Evolutionary conservation across 805 yeast species (phyloP), one percentile per base, ranked within the genome.

Genomic region (Yarrowia keelungensis): DNA sequence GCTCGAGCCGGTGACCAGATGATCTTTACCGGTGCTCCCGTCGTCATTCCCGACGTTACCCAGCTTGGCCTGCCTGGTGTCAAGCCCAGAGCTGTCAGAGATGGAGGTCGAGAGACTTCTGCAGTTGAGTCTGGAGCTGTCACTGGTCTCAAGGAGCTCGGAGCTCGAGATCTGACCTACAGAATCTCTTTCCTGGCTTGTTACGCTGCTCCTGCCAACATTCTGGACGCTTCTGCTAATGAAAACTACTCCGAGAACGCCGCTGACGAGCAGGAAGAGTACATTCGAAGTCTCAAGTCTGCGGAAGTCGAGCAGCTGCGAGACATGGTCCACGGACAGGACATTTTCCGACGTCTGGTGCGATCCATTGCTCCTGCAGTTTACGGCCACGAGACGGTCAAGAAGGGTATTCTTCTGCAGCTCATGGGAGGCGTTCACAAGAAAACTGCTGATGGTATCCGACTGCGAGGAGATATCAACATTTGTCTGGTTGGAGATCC

Each of bases 1-100:
- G 98, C 98, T 2, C 95, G 94, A 78, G 98, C 99, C 1, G 99
- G 99, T 72, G 98, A 94, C 79, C 90, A 91, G 77, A 91, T 97
- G 80, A 86, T 87, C 72, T 92, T 95, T 77, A 91, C 97, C 0
- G 99, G 99, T 56, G 89, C 97, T 0, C 95, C 92, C 76, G 92
- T 95, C 70, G 98, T 93, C 9, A 86, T 94, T 22, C 99, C 99
- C 1, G 98, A 94, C 78, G 90, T 95, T 8, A 82, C 97, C 1
- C 99, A 95, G 79, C 82, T 94, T 67, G 97, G 98, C 5, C 81
- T 95, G 45, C 99, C 99, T 0, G 99, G 99, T 71, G 87, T 94
- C 19, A 94, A 92, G 75, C 95, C 99, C 5, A 86, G 89, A 71
- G 85, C 96, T 5, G 81, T 90, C 46, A 84, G 91, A 75, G 97